Conservation (phyloP, 108 stramenopile genomes). For the Cafeteria roenbergensis region DNA sequence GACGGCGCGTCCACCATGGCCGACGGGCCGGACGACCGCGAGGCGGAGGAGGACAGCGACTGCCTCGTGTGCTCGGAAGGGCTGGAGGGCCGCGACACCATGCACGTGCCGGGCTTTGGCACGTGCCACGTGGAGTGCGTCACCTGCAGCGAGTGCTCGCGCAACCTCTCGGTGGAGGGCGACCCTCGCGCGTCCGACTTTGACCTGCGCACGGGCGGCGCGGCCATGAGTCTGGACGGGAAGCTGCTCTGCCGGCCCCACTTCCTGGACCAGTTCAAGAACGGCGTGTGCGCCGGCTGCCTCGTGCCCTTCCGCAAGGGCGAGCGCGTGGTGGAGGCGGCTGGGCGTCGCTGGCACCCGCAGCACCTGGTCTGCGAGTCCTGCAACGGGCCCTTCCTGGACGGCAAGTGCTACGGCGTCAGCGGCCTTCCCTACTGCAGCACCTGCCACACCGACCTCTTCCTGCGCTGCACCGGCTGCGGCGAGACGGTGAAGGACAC, state of each 20-base stretch:
- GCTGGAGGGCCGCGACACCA: too few species aligned
- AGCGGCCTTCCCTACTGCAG: slow-evolving; percentile 11
- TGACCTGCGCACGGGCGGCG: too few species aligned
- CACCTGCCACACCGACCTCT: slow-evolving; percentile 9
- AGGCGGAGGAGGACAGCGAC: too few species aligned
- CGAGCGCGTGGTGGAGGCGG: slow-evolving; percentile 6
- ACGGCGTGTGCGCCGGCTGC: slow-evolving; percentile 16
- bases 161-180: too few species aligned
- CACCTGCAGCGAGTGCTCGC: too few species aligned
- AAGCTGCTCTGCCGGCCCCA: slow-evolving; percentile 3
- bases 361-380: slow-evolving; percentile 10
- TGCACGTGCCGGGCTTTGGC: too few species aligned
- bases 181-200: too few species aligned
- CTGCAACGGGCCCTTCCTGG: background rate
- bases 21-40: too few species aligned
- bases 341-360: slow-evolving; percentile 10
- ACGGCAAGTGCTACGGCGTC: slow-evolving; percentile 1
- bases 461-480: slow-evolving; percentile 16
- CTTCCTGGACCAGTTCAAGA: slow-evolving; percentile 11
- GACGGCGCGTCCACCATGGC: too few species aligned
- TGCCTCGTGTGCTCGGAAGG: too few species aligned
- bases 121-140: too few species aligned
- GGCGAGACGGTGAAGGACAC: background rate
- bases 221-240: too few species aligned
- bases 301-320: background rate